Conservation (phyloP, 176 grass and related monocot species). For the Rhipidocladum racemiflorum region DNA sequence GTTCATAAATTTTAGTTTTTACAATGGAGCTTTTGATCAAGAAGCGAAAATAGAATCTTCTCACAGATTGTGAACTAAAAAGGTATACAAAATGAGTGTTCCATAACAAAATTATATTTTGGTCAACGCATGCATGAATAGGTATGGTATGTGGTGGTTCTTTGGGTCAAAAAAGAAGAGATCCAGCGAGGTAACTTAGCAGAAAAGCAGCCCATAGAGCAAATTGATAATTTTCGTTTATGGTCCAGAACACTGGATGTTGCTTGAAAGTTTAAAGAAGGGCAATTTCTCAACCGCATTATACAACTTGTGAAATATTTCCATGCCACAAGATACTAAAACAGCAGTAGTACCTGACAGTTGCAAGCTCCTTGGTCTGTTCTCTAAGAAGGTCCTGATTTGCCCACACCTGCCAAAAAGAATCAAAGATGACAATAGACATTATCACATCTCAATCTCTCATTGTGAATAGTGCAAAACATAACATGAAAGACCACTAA, state of each 20-base stretch:
- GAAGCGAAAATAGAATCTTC: neutral
- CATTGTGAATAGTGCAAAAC: neutral
- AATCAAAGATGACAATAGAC: conserved; percentile 5
- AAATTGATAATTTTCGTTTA: neutral
- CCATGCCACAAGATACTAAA: neutral
- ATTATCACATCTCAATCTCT: neutral
- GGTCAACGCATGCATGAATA: neutral
- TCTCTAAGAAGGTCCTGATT: conserved; percentile 98
- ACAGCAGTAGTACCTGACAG: conserved; percentile 53
- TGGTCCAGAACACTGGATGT: neutral
- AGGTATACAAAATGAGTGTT: neutral
- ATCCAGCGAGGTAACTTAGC: neutral
- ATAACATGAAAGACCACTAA: conserved; percentile 39
- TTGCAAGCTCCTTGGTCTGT: conserved; percentile 90
- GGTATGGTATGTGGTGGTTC: neutral
- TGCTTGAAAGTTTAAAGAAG: neutral
- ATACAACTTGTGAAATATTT: neutral
- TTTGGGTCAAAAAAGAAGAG: neutral
- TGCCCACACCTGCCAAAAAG: conserved; percentile 72
- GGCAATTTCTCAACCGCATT: neutral
- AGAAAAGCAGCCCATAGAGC: neutral
- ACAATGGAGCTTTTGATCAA: neutral
- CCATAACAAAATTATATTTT: neutral
- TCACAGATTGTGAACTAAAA: neutral
- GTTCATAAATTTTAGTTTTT: neutral